phyloP scores from a whole-genome alignment of 768 basidiomycete species.

The Podaxis mareebaensis region DNA sequence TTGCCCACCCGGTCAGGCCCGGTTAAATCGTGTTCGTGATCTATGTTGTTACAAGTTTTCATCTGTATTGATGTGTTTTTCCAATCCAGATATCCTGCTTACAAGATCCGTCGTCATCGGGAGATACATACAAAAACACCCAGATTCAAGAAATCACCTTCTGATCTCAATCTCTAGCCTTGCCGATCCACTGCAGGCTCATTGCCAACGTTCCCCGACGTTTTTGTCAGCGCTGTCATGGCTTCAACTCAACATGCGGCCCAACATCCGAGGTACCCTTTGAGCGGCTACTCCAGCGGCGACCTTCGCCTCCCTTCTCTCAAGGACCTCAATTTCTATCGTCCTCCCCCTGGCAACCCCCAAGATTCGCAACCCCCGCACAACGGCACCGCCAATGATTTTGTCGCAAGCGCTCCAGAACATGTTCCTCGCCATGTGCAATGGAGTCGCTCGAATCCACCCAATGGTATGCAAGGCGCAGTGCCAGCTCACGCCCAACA shows the following conservation, averaged over 20 bases:
- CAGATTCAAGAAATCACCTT: constrained; percentile 41
- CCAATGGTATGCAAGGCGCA: constrained; percentile 16
- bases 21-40: constrained; percentile 18
- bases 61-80: constrained; percentile 15
- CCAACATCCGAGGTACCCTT: constrained; percentile 24
- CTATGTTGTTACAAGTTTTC: constrained; percentile 16
- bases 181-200: constrained; percentile 29
- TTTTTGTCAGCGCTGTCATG: constrained; percentile 33
- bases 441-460: constrained; percentile 31
- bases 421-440: constrained; percentile 34
- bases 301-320: constrained; percentile 67
- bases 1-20: constrained; percentile 10
- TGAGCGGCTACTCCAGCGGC: constrained; percentile 32
- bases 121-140: constrained; percentile 49
- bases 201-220: constrained; percentile 22
- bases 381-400: constrained; percentile 21
- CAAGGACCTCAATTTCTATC: constrained; percentile 69
- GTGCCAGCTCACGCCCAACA: constrained; percentile 28
- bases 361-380: constrained; percentile 27
- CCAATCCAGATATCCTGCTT: constrained; percentile 22
- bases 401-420: constrained; percentile 30
- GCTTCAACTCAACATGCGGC: constrained; percentile 50
- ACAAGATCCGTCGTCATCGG: constrained; percentile 68
- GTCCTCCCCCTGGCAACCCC: constrained; percentile 27
- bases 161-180: constrained; percentile 43